These are phyloP conservation scores for Microcyclospora tardicrescens DNA, from an alignment of 2,329 filamentous ascomycete genomes.

Conservation along the genomic window DNA sequence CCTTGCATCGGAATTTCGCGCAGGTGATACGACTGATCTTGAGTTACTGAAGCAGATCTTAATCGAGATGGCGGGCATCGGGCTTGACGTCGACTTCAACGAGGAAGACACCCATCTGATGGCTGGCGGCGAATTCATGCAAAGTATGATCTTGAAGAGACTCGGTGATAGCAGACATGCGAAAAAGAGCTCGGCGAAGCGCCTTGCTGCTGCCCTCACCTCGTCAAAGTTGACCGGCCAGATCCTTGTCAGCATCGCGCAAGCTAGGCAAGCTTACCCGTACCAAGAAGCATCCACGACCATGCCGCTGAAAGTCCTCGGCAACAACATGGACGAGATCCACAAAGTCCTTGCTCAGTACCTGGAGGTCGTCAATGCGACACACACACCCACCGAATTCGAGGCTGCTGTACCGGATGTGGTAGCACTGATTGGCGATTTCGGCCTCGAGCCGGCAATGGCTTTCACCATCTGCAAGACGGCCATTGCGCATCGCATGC, in stretches of 20 bases:
- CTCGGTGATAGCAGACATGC: conserved; percentile 73
- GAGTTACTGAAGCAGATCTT: conserved; percentile 87
- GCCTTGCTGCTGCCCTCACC: conserved; percentile 66
- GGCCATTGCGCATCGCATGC: conserved; percentile 56
- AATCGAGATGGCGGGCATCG: conserved; percentile 84
- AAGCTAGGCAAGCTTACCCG: conserved; percentile 77
- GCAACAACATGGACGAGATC: conserved; percentile 80
- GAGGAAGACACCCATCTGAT: conserved; percentile 79
- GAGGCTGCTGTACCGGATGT: conserved; percentile 66
- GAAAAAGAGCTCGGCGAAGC: conserved; percentile 51
- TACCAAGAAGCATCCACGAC: conserved; percentile 58
- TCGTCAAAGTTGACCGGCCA: conserved; percentile 68
- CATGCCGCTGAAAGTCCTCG: conserved; percentile 77
- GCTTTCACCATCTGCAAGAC: conserved; percentile 74
- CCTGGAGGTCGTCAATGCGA: conserved; percentile 73
- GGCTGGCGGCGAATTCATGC: conserved; percentile 69
- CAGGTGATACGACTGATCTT: conserved; percentile 76
- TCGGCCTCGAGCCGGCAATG: conserved; percentile 63
- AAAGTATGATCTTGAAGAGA: conserved; percentile 65
- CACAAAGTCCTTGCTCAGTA: conserved; percentile 78
- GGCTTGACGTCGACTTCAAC: conserved; percentile 74
- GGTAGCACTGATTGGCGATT: conserved; percentile 59
- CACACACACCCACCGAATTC: conserved; percentile 63
- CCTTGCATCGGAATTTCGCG: conserved; percentile 68
- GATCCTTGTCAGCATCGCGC: conserved; percentile 77